Evolutionary conservation across 2,329 filamentous ascomycete species (phyloP).

Genomic region (Sclerotinia minor): DNA sequence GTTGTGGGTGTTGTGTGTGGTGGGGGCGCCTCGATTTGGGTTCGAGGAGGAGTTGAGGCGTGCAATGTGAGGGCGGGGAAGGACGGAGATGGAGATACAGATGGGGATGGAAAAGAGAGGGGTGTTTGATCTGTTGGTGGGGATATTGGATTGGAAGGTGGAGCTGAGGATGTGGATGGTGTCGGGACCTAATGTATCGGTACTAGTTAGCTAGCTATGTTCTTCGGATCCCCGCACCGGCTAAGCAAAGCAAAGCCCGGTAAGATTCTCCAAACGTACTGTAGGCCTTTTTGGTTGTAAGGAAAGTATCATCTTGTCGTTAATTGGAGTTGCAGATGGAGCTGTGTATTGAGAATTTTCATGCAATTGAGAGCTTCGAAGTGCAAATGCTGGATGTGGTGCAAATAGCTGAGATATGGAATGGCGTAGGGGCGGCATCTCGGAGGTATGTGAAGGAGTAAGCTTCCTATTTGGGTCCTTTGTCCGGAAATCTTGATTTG

Average conservation of each 20-base stretch:
- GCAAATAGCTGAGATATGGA: conserved; percentile 33
- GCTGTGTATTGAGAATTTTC: conserved; percentile 3
- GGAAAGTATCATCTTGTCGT: conserved; percentile 7
- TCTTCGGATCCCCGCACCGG: neutral
- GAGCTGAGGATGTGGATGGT: neutral
- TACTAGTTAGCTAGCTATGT: neutral
- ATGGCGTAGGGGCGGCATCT: conserved; percentile 24
- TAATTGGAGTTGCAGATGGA: neutral
- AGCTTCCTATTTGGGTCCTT: conserved; percentile 8
- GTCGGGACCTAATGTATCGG: conserved; percentile 5
- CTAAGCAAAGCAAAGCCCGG: neutral
- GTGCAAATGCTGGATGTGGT: conserved; percentile 26
- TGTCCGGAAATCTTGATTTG: neutral
- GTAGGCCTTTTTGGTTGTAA: conserved; percentile 30
- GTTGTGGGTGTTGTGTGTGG: conserved; percentile 34
- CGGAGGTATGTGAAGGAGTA: neutral
- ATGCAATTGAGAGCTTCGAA: neutral
- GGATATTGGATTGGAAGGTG: conserved; percentile 19
- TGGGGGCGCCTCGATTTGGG: conserved; percentile 53
- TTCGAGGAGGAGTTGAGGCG: conserved; percentile 36
- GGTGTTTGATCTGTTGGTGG: conserved; percentile 18
- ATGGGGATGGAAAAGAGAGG: conserved; percentile 1
- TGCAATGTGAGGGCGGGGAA: neutral
- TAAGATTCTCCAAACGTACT: conserved; percentile 21
- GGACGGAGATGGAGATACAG: conserved; percentile 3